Conservation (phyloP, 2,329 filamentous ascomycete genomes). For the Pseudopyrenochaeta lycopersici region DNA sequence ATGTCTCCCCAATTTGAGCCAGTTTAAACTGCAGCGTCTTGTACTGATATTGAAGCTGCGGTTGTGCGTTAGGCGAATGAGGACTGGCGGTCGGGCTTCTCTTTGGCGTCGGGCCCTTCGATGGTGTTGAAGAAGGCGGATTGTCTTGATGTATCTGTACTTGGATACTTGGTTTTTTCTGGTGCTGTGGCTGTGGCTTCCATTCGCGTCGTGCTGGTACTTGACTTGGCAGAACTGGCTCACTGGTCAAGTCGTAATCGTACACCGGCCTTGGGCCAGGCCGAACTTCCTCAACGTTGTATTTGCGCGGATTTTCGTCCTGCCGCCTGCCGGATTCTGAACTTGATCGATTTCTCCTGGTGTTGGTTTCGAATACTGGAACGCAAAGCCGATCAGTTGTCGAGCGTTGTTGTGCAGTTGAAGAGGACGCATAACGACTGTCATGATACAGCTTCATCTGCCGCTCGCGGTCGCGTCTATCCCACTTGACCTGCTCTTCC, state of each 20-base stretch:
- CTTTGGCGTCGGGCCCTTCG: constrained; percentile 4
- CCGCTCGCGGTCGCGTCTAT: constrained; percentile 26
- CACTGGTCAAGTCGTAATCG: constrained; percentile 14
- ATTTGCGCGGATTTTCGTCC: constrained; percentile 8
- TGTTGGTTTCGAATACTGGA: constrained; percentile 22
- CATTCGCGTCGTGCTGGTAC: background rate
- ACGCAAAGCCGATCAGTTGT: constrained; percentile 30
- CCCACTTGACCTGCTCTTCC: constrained; percentile 27
- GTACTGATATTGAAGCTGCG: constrained; percentile 30
- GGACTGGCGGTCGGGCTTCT: constrained; percentile 28
- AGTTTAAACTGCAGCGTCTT: constrained; percentile 25
- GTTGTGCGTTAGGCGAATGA: constrained; percentile 20
- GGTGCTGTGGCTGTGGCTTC: constrained; percentile 13
- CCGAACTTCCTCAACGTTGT: constrained; percentile 27
- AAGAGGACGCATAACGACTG: constrained; percentile 4
- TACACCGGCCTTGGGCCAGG: constrained; percentile 10
- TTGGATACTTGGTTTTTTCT: constrained; percentile 27
- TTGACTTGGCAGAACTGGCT: constrained; percentile 16
- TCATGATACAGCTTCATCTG: constrained; percentile 35
- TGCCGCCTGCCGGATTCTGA: constrained; percentile 11
- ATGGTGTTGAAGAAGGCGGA: background rate
- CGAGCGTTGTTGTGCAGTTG: constrained; percentile 6
- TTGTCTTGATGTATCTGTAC: constrained; percentile 33
- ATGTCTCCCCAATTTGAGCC: constrained; percentile 20
- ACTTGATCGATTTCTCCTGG: constrained; percentile 16